Evolutionary conservation across 495 filamentous ascomycete species (phyloP).

Genomic region (Xylaria intraflava): DNA sequence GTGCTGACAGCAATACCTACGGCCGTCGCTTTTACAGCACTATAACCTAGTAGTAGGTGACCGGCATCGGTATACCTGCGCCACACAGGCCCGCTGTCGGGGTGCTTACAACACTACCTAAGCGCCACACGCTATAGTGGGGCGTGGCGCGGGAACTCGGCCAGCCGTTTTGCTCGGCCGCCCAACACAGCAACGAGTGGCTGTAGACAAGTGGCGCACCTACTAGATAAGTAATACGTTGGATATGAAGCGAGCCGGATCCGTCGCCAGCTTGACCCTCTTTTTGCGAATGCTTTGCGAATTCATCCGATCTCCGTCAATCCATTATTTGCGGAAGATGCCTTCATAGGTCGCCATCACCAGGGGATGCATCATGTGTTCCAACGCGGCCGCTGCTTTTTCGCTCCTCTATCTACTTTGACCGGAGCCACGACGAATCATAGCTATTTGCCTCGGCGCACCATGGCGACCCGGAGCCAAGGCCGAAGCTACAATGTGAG

Average conservation of each 20-base stretch:
- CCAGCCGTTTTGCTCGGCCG: too few species aligned
- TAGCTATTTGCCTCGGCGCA: slow-evolving; percentile 10
- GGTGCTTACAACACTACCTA: too few species aligned
- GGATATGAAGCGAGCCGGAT: neutral
- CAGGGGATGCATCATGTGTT: slow-evolving; percentile 28
- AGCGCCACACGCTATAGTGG: too few species aligned
- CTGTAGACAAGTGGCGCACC: too few species aligned
- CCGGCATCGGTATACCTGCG: too few species aligned
- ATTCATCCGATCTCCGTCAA: neutral
- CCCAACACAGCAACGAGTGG: too few species aligned
- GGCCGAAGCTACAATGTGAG: slow-evolving; percentile 23
- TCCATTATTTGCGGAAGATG: neutral
- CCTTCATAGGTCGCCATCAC: neutral
- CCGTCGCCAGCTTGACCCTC: neutral
- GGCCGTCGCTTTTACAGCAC: too few species aligned
- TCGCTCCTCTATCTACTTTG: slow-evolving; percentile 4
- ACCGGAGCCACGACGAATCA: neutral
- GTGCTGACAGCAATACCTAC: too few species aligned
- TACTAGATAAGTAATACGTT: too few species aligned
- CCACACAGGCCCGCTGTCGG: too few species aligned
- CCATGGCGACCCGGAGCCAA: slow-evolving; percentile 21
- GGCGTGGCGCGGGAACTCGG: too few species aligned
- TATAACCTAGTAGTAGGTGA: too few species aligned
- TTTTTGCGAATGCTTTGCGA: neutral
- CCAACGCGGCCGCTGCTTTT: slow-evolving; percentile 13